Conservation (phyloP, 345 rosid genomes). For the Eucalyptus regnans region DNA sequence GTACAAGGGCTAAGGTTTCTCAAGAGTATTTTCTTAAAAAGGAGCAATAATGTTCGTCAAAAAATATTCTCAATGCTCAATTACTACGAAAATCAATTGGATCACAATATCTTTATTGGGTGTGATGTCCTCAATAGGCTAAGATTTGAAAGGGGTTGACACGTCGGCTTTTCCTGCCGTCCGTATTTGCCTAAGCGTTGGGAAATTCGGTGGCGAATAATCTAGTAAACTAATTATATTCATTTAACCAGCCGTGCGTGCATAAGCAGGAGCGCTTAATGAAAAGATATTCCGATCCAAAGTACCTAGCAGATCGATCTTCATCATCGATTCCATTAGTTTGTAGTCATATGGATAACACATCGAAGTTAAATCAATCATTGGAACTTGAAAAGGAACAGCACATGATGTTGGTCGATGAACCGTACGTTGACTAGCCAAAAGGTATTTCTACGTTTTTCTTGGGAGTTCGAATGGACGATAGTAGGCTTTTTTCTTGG, state of each 20-base stretch:
- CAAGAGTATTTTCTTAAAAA: neutral
- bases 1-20: neutral
- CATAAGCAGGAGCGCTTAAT: neutral
- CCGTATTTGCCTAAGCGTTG: neutral
- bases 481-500: neutral
- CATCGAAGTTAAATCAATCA: neutral
- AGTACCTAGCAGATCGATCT: neutral
- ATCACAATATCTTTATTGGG: neutral
- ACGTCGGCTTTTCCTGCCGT: neutral
- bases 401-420: neutral
- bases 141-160: neutral
- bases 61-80: neutral
- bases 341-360: neutral
- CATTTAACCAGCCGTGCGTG: neutral
- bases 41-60: neutral
- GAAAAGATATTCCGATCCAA: neutral
- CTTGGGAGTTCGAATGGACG: neutral
- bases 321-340: neutral
- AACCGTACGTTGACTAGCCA: neutral
- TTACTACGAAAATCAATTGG: neutral
- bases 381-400: neutral
- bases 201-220: neutral
- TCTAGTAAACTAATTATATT: neutral
- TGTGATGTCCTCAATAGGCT: neutral
- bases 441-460: neutral